phyloP scores from a whole-genome alignment of 495 filamentous ascomycete genomes.

The Penicillium alfredii region DNA sequence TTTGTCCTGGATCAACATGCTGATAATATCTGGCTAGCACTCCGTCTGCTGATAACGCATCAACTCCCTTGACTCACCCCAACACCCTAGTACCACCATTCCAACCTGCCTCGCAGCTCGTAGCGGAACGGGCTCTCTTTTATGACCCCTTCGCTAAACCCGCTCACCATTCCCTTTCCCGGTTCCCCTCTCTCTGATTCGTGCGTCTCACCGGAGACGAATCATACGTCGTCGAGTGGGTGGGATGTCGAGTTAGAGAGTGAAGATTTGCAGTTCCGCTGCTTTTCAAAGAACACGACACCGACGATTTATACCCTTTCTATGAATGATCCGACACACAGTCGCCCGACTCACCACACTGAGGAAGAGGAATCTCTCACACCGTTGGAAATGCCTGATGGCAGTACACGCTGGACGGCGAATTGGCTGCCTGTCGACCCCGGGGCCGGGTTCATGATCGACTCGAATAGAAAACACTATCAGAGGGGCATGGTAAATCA shows the following conservation, averaged over 20 bases:
- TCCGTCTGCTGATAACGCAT: not conserved
- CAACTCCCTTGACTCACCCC: conserved; percentile 1
- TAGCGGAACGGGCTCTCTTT: conserved; percentile 34
- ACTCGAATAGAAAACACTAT: not conserved
- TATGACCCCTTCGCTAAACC: conserved; percentile 12
- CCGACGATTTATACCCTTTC: too few species aligned
- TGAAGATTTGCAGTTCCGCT: conserved; percentile 4
- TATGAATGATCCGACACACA: too few species aligned
- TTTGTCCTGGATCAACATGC: too few species aligned
- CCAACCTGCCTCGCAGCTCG: conserved; percentile 19
- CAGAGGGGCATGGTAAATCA: not conserved
- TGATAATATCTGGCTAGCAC: too few species aligned
- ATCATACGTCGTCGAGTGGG: conserved; percentile 13
- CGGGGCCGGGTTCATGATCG: conserved; percentile 32
- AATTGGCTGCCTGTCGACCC: conserved; percentile 39
- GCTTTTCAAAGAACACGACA: not conserved
- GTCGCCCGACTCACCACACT: not conserved
- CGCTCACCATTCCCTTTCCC: conserved; percentile 6
- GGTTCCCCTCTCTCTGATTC: conserved; percentile 18
- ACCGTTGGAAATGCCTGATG: conserved; percentile 37
- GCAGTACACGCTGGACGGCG: conserved; percentile 25
- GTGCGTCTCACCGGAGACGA: conserved; percentile 22
- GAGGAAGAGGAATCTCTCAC: conserved; percentile 17
- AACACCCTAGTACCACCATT: conserved; percentile 10
- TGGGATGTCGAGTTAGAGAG: conserved; percentile 22